Evolutionary conservation across 768 basidiomycete genomes (phyloP).

Genomic region (Phallus indusiatus): DNA sequence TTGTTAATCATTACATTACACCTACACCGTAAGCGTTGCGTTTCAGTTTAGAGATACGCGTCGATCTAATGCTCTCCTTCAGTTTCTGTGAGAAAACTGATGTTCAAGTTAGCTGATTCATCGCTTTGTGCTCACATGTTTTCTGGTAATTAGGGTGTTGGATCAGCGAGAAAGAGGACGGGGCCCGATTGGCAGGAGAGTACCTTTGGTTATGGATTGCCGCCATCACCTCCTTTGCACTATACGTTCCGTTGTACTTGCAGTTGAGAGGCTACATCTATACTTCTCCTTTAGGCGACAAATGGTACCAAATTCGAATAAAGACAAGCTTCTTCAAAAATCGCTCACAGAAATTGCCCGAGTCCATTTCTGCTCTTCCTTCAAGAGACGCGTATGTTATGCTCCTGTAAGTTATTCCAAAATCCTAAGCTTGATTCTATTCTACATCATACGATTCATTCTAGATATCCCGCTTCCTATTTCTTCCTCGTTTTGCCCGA

Average conservation of each 20-base stretch:
- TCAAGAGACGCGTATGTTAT: constrained; percentile 9
- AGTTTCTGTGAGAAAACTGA: constrained; percentile 1
- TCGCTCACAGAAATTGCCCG: constrained; percentile 6
- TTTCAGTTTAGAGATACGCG: background rate
- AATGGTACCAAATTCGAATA: constrained; percentile 27
- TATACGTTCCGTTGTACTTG: constrained; percentile 30
- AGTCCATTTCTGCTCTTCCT: constrained; percentile 5
- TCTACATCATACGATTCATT: background rate
- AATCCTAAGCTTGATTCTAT: background rate
- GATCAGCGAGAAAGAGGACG: constrained; percentile 24
- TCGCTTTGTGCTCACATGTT: background rate
- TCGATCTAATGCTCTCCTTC: background rate
- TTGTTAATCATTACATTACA: background rate
- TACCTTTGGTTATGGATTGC: constrained; percentile 40
- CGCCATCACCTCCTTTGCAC: constrained; percentile 23
- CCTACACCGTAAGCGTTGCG: background rate
- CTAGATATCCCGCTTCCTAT: constrained; percentile 31
- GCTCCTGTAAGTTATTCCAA: constrained; percentile 3
- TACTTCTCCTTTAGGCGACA: constrained; percentile 15
- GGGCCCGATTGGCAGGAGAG: constrained; percentile 30
- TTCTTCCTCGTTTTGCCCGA: constrained; percentile 30
- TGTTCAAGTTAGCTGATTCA: background rate
- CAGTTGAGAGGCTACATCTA: constrained; percentile 27
- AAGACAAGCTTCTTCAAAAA: background rate
- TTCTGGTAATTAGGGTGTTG: constrained; percentile 30